Evolutionary conservation across 345 rosid species (phyloP).

Genomic region (Odontarrhena argentea): DNA sequence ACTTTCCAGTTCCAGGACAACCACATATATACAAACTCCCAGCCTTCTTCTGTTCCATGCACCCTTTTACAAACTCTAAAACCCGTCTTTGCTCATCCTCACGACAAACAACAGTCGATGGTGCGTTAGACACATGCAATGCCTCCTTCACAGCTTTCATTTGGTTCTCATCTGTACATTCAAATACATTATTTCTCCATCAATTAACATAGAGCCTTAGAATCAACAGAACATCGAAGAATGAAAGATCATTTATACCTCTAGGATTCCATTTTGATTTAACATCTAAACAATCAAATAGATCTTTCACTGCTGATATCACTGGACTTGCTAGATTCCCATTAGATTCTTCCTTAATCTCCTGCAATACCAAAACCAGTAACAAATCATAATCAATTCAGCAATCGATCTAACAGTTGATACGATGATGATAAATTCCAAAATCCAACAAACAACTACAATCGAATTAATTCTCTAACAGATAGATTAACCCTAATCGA

Average conservation of each 20-base stretch:
- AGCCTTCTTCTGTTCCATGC: slow-evolving; percentile 62
- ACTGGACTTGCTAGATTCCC: slow-evolving; percentile 13
- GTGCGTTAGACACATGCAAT: slow-evolving; percentile 77
- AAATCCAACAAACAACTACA: neutral
- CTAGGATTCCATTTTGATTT: slow-evolving; percentile 63
- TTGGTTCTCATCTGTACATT: slow-evolving; percentile 56
- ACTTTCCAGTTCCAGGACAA: slow-evolving; percentile 90
- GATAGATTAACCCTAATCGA: neutral
- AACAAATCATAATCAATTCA: neutral
- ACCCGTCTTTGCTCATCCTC: slow-evolving; percentile 69
- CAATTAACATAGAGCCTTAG: neutral
- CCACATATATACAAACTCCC: slow-evolving; percentile 84
- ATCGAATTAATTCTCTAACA: slow-evolving; percentile 1
- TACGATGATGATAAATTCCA: neutral
- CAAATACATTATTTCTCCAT: slow-evolving; percentile 1
- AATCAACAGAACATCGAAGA: neutral
- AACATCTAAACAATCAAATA: slow-evolving; percentile 33
- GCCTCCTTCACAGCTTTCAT: slow-evolving; percentile 71
- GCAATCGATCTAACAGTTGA: slow-evolving; percentile 6
- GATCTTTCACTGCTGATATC: slow-evolving; percentile 38
- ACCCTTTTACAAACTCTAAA: slow-evolving; percentile 66
- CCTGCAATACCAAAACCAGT: slow-evolving; percentile 27
- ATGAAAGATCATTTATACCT: slow-evolving; percentile 44
- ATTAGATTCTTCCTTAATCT: slow-evolving; percentile 35
- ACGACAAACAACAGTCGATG: slow-evolving; percentile 63